A percentile compares a stretch with the other conserved stretches of the same genome.
phyloP scores from a whole-genome alignment of 148 eudicot species.

The Arbutus unedo region DNA sequence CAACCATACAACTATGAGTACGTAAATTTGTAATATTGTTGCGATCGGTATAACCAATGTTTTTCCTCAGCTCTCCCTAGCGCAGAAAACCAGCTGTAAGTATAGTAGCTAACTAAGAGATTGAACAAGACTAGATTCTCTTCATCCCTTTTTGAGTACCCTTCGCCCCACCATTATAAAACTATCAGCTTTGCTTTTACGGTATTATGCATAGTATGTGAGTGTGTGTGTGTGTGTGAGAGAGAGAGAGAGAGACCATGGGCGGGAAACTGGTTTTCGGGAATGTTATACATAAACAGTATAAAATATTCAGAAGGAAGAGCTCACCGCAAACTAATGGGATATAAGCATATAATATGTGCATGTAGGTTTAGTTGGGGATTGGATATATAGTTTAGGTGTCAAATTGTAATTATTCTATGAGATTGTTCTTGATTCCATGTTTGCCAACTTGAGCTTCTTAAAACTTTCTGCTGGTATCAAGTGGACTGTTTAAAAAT shows the following conservation, averaged over 20 bases:
- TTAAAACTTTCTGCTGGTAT: not conserved
- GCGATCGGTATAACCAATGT: too few relatives aligned
- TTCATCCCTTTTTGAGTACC: not conserved
- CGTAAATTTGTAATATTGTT: not conserved
- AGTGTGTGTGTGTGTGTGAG: not conserved
- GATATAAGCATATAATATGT: not conserved
- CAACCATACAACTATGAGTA: not conserved
- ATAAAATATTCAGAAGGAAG: not conserved
- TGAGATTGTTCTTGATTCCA: not conserved
- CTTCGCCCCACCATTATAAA: not conserved
- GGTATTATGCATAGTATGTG: not conserved
- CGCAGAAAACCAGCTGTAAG: too few relatives aligned
- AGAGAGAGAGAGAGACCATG: not conserved
- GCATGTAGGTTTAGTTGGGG: not conserved
- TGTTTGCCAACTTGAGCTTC: not conserved
- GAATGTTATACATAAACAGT: not conserved
- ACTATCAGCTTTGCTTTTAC: not conserved
- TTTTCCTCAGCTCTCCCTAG: too few relatives aligned
- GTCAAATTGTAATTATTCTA: not conserved
- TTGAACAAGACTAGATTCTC: not conserved
- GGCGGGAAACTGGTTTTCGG: not conserved
- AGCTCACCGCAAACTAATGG: not conserved
- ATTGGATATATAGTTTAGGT: not conserved
- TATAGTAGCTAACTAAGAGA: too few relatives aligned
- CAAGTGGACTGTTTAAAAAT: not conserved